A percentile compares a stretch with the other conserved stretches of the same genome.
Evolutionary conservation across 1,284 basidiomycete species (phyloP).

Genomic region (Cutaneotrichosporon dermatis): DNA sequence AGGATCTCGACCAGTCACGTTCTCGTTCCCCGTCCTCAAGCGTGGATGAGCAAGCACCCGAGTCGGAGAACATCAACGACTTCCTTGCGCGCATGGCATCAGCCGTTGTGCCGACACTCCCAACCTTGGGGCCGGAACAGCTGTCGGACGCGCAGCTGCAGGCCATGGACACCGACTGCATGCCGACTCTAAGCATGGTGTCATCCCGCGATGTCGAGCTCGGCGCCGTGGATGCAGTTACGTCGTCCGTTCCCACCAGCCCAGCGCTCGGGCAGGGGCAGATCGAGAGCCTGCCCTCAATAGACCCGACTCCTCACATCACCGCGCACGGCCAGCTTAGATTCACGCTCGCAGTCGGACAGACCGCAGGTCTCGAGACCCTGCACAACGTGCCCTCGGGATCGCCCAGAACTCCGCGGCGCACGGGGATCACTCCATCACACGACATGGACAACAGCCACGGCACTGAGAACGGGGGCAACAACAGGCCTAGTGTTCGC

Average conservation of each 20-base stretch:
- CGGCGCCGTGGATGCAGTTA: too few species aligned
- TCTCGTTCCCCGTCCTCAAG: not conserved
- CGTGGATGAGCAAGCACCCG: not conserved
- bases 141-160: not conserved
- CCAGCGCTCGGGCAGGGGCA: too few species aligned
- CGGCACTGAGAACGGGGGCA: too few species aligned
- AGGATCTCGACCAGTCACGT: not conserved
- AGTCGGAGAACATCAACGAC: slow-evolving; percentile 6
- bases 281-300: not conserved
- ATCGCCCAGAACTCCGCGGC: not conserved
- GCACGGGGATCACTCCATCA: not conserved
- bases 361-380: too few species aligned
- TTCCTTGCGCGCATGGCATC: slow-evolving; percentile 8
- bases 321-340: not conserved
- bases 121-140: not conserved
- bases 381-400: not conserved
- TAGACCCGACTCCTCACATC: too few species aligned
- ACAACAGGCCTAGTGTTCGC: too few species aligned
- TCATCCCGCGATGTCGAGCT: too few species aligned
- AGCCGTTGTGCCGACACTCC: not conserved
- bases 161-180: too few species aligned
- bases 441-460: too few species aligned
- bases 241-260: too few species aligned
- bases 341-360: not conserved
- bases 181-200: too few species aligned